Evolutionary conservation across 1,284 basidiomycete genomes (phyloP), one percentile per base, ranked within the genome.

Genomic region (Exsudoporus floridanus): DNA sequence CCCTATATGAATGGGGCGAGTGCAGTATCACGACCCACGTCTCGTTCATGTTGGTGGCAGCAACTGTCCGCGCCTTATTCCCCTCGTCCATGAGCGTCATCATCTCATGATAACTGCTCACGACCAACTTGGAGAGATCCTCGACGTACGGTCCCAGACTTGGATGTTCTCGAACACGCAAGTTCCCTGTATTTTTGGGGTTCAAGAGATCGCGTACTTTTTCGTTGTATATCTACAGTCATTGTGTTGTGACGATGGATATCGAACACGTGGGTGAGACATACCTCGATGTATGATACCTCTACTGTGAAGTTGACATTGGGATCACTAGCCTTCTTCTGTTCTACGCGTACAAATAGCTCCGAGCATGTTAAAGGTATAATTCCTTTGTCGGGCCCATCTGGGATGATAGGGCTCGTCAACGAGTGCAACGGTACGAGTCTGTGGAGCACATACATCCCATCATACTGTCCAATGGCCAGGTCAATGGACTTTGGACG

Each of bases 41-140:
- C 75, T 99, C 97, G 74, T 99, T 99, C 97, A 99, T 99, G 73
- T 97, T 93, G 21, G 97, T 99, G 19, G 97, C 96, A 10, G 97
- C 97, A 10, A 99, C 95, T 23, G 96, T 98, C 42, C 96, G 80
- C 40, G 92, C 93, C 77, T 99, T 98, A 74, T 98, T 99, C 39
- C 96, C 96, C 71, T 99, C 96, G 74, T 99, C 96, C 95, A 98
- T 98, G 66, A 99, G 84, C 8, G 88, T 93, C 86, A 98, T 97
- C 86, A 99, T 96, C 70, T 97, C 95, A 23, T 88, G 81, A 70
- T 95, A 98, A 68, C 81, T 91, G 66, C 83, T 86, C 39, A 98
- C 97, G 27, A 90, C 88, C 42, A 98, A 84, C 72, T 94, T 94
- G 66, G 92, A 95, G 46, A 99, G 79, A 74, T 97, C 94, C 72